Conservation (phyloP, 169 alveolate species). For the Perkinsus marinus region DNA sequence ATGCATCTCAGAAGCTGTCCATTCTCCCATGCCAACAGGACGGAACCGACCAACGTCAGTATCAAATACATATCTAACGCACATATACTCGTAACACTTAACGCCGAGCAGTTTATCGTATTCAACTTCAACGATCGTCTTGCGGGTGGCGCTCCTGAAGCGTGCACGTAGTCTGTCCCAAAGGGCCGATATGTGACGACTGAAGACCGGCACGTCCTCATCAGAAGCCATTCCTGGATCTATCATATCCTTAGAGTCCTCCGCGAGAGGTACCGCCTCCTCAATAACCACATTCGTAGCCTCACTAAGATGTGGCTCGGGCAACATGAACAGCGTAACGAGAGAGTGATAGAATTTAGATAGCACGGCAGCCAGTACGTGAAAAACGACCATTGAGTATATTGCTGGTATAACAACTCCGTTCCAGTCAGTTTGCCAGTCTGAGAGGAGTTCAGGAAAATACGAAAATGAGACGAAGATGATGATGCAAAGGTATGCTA, state of each 20-base stretch:
- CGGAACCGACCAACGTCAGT: background rate
- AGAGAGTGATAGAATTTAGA: background rate
- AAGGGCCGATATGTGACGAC: background rate
- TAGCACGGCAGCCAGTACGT: background rate
- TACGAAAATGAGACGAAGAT: background rate
- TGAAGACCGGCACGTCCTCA: background rate
- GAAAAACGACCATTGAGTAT: background rate
- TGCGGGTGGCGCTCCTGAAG: background rate
- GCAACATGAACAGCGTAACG: background rate
- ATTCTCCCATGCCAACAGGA: background rate
- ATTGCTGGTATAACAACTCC: background rate
- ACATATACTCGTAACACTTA: background rate
- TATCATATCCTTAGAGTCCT: background rate
- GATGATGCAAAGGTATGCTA: background rate
- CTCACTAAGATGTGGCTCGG: background rate
- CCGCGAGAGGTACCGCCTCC: background rate
- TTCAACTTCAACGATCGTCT: background rate
- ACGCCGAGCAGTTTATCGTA: background rate
- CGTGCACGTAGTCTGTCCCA: background rate
- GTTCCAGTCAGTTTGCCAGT: background rate
- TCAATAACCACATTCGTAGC: background rate
- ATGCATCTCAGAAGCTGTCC: background rate
- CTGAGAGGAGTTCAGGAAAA: background rate
- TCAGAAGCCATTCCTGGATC: background rate
- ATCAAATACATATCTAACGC: background rate